These are phyloP conservation scores for Fusarium newnesense DNA, from an alignment of 2,329 filamentous ascomycete species.

Conservation along the genomic window DNA sequence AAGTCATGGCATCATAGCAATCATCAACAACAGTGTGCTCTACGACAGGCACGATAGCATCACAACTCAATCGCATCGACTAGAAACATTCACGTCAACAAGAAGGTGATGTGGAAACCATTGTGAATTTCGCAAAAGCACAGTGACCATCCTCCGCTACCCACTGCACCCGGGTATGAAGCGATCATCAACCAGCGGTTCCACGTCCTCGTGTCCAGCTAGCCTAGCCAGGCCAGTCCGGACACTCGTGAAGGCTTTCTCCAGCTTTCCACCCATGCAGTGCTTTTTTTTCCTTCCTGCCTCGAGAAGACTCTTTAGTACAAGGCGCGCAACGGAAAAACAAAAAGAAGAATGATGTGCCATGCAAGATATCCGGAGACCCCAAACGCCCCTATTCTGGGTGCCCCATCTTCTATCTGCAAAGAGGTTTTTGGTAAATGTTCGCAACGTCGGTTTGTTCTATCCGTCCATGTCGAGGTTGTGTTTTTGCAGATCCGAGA, in stretches of 20 bases:
- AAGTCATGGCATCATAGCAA: not conserved
- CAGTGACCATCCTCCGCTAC: slow-evolving; percentile 59
- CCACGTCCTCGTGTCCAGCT: slow-evolving; percentile 68
- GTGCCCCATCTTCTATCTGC: slow-evolving; percentile 79
- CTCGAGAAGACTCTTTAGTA: slow-evolving; percentile 58
- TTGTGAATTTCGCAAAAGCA: slow-evolving; percentile 69
- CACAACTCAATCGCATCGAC: slow-evolving; percentile 30
- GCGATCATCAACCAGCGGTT: slow-evolving; percentile 71
- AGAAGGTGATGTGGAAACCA: slow-evolving; percentile 59
- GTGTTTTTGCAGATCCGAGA: slow-evolving; percentile 69
- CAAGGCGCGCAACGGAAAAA: slow-evolving; percentile 59
- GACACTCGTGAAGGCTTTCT: slow-evolving; percentile 69
- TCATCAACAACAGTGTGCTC: not conserved
- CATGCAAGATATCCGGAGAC: slow-evolving; percentile 85
- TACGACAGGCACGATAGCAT: slow-evolving; percentile 35
- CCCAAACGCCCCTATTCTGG: slow-evolving; percentile 76
- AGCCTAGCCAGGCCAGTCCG: slow-evolving; percentile 49
- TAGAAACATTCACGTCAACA: slow-evolving; percentile 26
- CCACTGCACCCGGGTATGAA: slow-evolving; percentile 67
- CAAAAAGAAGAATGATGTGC: slow-evolving; percentile 61
- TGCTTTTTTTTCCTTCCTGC: slow-evolving; percentile 54
- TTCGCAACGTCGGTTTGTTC: slow-evolving; percentile 57
- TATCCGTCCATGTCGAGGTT: slow-evolving; percentile 62
- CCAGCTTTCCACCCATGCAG: slow-evolving; percentile 69
- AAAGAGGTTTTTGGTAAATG: slow-evolving; percentile 56